Percentiles rank a stretch among this genome's conserved stretches.
Conservation (phyloP, 2,329 filamentous ascomycete species). For the Aureobasidium sp. region DNA sequence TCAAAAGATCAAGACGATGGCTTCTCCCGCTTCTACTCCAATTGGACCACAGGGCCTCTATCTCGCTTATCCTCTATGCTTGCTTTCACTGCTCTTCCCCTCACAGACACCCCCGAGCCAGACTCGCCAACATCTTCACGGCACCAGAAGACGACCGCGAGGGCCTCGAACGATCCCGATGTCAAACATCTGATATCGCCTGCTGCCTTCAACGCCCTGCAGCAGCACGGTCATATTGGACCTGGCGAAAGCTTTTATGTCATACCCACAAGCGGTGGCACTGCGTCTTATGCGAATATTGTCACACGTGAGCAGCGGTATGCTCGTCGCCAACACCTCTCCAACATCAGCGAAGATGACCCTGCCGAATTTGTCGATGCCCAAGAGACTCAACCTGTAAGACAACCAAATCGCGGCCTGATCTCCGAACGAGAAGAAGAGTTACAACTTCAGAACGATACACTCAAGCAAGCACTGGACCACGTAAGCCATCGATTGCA, state of each 20-base stretch:
- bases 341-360: slow-evolving; percentile 44
- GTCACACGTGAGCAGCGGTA: slow-evolving; percentile 43
- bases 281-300: slow-evolving; percentile 87
- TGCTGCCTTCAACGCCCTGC: slow-evolving; percentile 71
- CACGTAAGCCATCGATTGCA: slow-evolving; percentile 81
- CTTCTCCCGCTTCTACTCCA: slow-evolving; percentile 85
- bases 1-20: slow-evolving; percentile 45
- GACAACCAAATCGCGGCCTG: slow-evolving; percentile 34
- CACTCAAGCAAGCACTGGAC: slow-evolving; percentile 76
- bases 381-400: slow-evolving; percentile 49
- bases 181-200: slow-evolving; percentile 76
- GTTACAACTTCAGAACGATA: slow-evolving; percentile 77
- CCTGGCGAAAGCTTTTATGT: slow-evolving; percentile 77
- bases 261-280: slow-evolving; percentile 84
- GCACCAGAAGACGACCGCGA: slow-evolving; percentile 20
- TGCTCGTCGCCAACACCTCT: slow-evolving; percentile 33
- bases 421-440: slow-evolving; percentile 55
- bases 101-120: slow-evolving; percentile 33
- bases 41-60: slow-evolving; percentile 73
- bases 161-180: slow-evolving; percentile 48
- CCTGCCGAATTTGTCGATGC: slow-evolving; percentile 83
- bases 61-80: slow-evolving; percentile 83
- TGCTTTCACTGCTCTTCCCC: slow-evolving; percentile 83
- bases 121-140: slow-evolving; percentile 21
- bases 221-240: slow-evolving; percentile 39